Base-by-base conservation (phyloP, 176 grass and related monocot species). In the Musa troglodytarum region DNA sequence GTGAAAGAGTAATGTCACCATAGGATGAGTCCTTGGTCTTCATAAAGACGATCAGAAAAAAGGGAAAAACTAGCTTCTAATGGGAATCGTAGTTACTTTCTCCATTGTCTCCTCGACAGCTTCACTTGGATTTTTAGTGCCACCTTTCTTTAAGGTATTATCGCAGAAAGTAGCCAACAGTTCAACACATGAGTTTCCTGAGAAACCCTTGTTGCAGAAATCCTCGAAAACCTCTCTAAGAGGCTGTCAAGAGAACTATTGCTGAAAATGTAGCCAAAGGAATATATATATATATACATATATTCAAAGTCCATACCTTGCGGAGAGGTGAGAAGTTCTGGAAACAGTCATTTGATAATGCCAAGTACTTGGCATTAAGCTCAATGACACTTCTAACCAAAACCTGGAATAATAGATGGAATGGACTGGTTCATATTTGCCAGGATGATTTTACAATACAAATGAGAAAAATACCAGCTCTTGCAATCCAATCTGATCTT, bases 31-130 rank as follows among this genome's bases (percentile, higher is more conserved):
- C 29, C 29, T 34, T 34, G 29, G 29, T 34, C 0, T 34, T 34
- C 29, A 34, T 34, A 34, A 34, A 34, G 3, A 34, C 29, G 29
- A 34, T 34, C 29, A 34, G 3, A 34, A 34, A 34, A 5, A 5
- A 0, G 3, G 29, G 3, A 34, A 34, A 34, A 34, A 34, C 29
- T 34, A 34, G 3, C 29, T 34, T 5, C 3, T 34, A 34, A 34
- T 34, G 29, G 29, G 29, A 34, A 34, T 5, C 29, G 68, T 70
- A 11, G 14, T 56, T 79, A 99, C 96, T 81, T 99, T 99, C 62
- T 99, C 96, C 80, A 99, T 88, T 11, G 96, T 92, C 85, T 99
- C 96, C 79, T 99, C 91, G 34, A 99, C 92, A 75, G 96, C 96
- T 86, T 99, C 96, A 21, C 91, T 99, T 8, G 92, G 88, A 64